A percentile compares a stretch with the other conserved stretches of the same genome.
These are phyloP conservation scores for Mycena galopus DNA, from an alignment of 768 basidiomycete species.

Conservation along the genomic window DNA sequence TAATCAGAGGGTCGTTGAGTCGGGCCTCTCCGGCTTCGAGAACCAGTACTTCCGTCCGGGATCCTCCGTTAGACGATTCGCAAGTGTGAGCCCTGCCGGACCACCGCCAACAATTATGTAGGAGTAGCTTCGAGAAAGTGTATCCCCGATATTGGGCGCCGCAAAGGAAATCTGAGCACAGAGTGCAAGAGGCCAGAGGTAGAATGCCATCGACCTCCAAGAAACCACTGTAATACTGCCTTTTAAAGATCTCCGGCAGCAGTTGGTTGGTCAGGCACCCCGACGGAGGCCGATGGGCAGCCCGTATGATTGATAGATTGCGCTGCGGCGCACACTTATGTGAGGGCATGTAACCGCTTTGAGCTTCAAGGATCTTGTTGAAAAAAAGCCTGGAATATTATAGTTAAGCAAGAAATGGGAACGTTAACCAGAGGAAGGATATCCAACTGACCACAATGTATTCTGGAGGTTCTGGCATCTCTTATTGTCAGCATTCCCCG, in stretches of 20 bases:
- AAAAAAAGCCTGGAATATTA: too few relatives aligned
- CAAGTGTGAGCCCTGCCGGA: constrained; percentile 54
- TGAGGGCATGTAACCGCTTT: not conserved
- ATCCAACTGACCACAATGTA: too few relatives aligned
- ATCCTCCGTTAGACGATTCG: constrained; percentile 54
- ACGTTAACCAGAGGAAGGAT: too few relatives aligned
- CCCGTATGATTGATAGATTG: not conserved
- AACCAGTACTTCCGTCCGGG: constrained; percentile 49
- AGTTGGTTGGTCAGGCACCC: not conserved
- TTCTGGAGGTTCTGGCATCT: too few relatives aligned
- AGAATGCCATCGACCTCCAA: not conserved
- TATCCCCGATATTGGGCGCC: not conserved
- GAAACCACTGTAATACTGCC: not conserved
- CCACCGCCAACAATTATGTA: constrained; percentile 25
- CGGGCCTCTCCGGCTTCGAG: constrained; percentile 46
- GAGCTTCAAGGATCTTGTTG: too few relatives aligned
- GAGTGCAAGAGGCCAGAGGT: not conserved
- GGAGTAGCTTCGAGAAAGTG: constrained; percentile 4
- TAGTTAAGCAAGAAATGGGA: too few relatives aligned
- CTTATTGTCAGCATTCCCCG: too few relatives aligned
- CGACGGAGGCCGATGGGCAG: not conserved
- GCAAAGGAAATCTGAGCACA: not conserved
- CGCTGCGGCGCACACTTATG: not conserved
- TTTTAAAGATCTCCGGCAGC: not conserved
- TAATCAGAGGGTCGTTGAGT: constrained; percentile 38